Conservation (phyloP, 139 green algal genomes). For the Mesotaenium endlicherianum region DNA sequence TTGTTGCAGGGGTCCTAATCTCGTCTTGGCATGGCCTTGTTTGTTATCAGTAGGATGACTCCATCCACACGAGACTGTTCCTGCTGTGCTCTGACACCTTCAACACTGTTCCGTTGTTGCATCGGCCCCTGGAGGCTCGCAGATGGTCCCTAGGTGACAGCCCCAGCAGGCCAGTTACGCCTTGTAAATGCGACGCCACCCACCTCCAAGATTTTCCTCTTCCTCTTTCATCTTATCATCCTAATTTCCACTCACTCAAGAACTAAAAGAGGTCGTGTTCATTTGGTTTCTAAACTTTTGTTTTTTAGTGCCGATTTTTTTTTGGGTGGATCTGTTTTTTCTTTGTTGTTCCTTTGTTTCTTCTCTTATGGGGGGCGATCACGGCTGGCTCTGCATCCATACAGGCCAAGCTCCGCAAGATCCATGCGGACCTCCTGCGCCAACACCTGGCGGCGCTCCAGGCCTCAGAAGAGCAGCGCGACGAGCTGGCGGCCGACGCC, state of each 20-base stretch:
- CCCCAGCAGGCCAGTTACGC: no score
- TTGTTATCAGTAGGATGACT: no score
- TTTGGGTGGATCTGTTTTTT: background rate
- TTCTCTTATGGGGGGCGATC: background rate
- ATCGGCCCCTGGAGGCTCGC: no score
- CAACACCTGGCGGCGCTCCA: conserved; percentile 28
- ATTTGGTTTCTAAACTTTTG: background rate
- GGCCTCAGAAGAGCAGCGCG: background rate
- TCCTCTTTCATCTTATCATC: background rate
- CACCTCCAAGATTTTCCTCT: conserved; percentile 8
- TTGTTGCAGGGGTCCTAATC: no score
- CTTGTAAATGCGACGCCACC: background rate
- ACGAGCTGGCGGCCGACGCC: conserved; percentile 1
- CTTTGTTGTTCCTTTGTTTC: background rate
- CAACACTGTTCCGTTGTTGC: no score
- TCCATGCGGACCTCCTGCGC: conserved; percentile 39
- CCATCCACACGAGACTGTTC: no score
- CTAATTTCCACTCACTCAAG: background rate
- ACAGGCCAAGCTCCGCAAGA: conserved; percentile 39
- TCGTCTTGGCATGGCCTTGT: no score
- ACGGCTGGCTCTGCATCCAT: background rate
- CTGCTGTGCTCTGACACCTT: no score
- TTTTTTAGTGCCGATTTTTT: background rate
- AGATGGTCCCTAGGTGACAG: no score
- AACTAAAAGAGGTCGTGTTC: background rate